Evolutionary conservation across 73 alveolate species (phyloP).

Genomic region (Symbiodinium natans): DNA sequence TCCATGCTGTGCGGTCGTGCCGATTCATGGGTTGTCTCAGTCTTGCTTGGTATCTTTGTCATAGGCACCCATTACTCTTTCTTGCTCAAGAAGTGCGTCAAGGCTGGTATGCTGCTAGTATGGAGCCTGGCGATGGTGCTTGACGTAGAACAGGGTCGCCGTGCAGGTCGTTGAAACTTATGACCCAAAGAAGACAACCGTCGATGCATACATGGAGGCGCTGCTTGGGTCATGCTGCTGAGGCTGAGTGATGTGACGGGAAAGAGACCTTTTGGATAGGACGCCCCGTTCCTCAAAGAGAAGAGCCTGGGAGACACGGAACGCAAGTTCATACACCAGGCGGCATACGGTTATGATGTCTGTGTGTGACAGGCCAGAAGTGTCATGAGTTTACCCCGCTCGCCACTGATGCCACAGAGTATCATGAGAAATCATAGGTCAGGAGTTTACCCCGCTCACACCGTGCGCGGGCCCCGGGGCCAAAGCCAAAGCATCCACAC

Average conservation of each 20-base stretch:
- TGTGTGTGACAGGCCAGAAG: too few relatives aligned
- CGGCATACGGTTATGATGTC: background rate
- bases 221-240: background rate
- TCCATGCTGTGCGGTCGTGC: too few relatives aligned
- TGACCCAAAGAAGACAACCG: conserved; percentile 77
- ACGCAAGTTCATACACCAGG: conserved; percentile 82
- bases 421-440: too few relatives aligned
- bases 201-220: conserved; percentile 83
- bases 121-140: too few relatives aligned
- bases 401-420: too few relatives aligned
- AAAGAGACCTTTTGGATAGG: background rate
- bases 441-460: too few relatives aligned
- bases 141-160: background rate
- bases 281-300: conserved; percentile 37
- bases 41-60: too few relatives aligned
- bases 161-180: conserved; percentile 44
- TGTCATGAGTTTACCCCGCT: too few relatives aligned
- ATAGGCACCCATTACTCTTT: conserved; percentile 40
- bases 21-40: too few relatives aligned
- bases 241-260: too few relatives aligned
- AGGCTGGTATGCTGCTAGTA: background rate
- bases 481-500: too few relatives aligned
- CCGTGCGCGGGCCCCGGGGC: too few relatives aligned
- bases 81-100: conserved; percentile 68
- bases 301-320: conserved; percentile 52